A percentile compares a stretch with the other conserved stretches of the same genome.
These are phyloP conservation scores for Syzygium aqueum DNA, from an alignment of 345 rosid species.

Conservation along the genomic window DNA sequence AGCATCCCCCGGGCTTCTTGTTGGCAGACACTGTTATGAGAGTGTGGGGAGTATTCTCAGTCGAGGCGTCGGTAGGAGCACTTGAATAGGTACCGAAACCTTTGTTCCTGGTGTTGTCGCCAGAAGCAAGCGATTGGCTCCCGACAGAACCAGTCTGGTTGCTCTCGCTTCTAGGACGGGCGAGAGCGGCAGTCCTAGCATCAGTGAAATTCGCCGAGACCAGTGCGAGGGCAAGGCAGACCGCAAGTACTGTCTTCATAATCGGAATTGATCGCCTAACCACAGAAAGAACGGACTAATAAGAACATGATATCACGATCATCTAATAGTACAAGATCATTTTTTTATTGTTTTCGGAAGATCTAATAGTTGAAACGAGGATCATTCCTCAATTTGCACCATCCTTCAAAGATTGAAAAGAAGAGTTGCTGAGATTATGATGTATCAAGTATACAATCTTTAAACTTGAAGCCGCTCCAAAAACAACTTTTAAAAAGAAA, in stretches of 20 bases:
- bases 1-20: not conserved
- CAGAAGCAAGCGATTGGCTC: too few relatives aligned
- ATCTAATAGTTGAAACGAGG: not conserved
- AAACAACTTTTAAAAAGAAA: not conserved
- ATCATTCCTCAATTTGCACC: not conserved
- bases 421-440: not conserved
- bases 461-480: too few relatives aligned
- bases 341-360: not conserved
- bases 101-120: not conserved
- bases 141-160: too few relatives aligned
- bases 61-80: not conserved
- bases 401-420: not conserved
- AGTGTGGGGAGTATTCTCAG: not conserved
- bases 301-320: not conserved
- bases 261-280: not conserved
- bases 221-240: too few relatives aligned
- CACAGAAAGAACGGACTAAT: not conserved
- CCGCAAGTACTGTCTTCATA: not conserved
- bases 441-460: not conserved
- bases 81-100: not conserved
- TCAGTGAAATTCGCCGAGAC: not conserved
- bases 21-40: not conserved
- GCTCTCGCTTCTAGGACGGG: not conserved
- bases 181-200: not conserved
- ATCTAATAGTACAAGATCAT: not conserved